Base-by-base conservation (phyloP, 2,329 filamentous ascomycete genomes). In the Aspergillus piperis region DNA sequence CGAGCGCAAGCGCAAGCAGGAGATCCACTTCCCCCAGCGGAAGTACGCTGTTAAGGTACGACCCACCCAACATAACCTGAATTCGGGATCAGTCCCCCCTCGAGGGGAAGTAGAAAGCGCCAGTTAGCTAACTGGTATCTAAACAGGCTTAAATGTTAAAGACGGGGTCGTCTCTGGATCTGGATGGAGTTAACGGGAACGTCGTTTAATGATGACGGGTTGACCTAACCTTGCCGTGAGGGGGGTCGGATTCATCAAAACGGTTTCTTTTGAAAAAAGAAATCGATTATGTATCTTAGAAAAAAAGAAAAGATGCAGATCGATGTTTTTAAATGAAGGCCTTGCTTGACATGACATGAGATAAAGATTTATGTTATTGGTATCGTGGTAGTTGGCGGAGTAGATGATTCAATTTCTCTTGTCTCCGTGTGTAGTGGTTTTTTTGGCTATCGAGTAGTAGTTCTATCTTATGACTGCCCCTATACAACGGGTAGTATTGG, bases 41-140 rank as follows among this genome's bases (percentile, higher is more conserved):
- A 97, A 96, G 86, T 99, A 90, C 83, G 95, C 95, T 82, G 91
- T 99, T 82, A 99, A 98, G 94, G 95, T 93, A 86, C 71, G 82
- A 68, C 17, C 10, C 13, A 30, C 38, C 30, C 32, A 27, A 3
- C 17, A 30, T n/a, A 23, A 4, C 21, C n/a, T 25, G 27, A 27
- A 27, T 27, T 21, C 21, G 21, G 21, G 4, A 21, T 21, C 21
- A 21, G 21, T 21, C 21, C 3, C 21, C 19, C 10, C 4, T 19
- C 44, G n/a, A 11, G 17, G 27, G 32, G 25, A 19, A 38, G 25
- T 5, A 36, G 39, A 5, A 10, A 47, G 15, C 21, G 1, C 25
- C 54, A 19, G 27, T 41, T 10, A 15, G 32, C 57, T 63, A 51
- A 62, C 60, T 61, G 48, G 8, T 62, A 54, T 42, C 6, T 10